A percentile compares a stretch with the other conserved stretches of the same genome.
These are phyloP conservation scores for Taxillus chinensis DNA, from an alignment of 164 flowering plant genomes.

Conservation along the genomic window DNA sequence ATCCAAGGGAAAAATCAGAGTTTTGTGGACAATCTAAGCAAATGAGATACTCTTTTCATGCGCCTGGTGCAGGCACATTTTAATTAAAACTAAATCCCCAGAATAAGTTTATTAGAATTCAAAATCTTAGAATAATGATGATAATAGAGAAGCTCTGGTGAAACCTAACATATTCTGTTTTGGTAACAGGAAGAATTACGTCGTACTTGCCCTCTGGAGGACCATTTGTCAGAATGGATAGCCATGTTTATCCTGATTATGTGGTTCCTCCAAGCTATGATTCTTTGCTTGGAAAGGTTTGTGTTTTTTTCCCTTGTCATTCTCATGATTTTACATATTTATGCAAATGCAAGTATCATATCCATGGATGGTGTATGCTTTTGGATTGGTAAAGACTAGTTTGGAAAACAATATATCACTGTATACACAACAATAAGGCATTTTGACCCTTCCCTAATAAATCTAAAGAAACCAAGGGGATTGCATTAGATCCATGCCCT, in stretches of 20 bases:
- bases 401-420: too few relatives aligned
- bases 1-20: neutral
- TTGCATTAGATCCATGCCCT: too few relatives aligned
- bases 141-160: too few relatives aligned
- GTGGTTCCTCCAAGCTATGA: slow-evolving; percentile 99
- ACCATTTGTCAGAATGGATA: slow-evolving; percentile 98
- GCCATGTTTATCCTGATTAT: slow-evolving; percentile 92
- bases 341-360: neutral
- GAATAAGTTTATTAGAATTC: too few relatives aligned
- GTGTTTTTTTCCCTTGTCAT: slow-evolving; percentile 2
- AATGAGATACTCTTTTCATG: too few relatives aligned
- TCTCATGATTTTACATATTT: slow-evolving; percentile 1
- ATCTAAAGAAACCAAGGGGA: too few relatives aligned
- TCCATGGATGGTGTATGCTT: neutral
- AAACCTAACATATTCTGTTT: neutral
- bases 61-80: too few relatives aligned
- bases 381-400: neutral
- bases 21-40: neutral
- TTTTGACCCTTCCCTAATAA: too few relatives aligned
- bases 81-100: too few relatives aligned
- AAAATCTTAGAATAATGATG: too few relatives aligned
- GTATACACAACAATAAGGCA: too few relatives aligned
- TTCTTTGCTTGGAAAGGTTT: slow-evolving; percentile 90
- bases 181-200: slow-evolving; percentile 72
- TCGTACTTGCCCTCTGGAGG: slow-evolving; percentile 94